These are phyloP conservation scores for Solanum chmielewskii DNA, from an alignment of 257 asterid genomes.

Conservation along the genomic window DNA sequence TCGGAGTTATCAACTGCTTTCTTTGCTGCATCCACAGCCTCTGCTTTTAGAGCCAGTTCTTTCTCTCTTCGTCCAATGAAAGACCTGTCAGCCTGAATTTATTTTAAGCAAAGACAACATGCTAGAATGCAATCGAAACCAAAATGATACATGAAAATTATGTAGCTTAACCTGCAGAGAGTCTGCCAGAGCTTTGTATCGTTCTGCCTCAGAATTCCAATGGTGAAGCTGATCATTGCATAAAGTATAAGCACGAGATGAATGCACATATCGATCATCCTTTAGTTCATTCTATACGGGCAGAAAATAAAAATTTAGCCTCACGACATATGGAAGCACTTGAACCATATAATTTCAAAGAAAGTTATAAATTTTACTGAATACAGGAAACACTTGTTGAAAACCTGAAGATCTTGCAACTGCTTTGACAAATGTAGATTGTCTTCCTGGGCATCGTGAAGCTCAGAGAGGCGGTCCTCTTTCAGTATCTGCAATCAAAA, in stretches of 20 bases:
- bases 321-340: neutral
- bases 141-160: neutral
- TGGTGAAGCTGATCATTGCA: conserved; percentile 83
- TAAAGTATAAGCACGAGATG: conserved; percentile 76
- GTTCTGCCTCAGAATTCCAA: conserved; percentile 85
- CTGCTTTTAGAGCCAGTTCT: conserved; percentile 53
- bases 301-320: conserved; percentile 1
- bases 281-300: conserved; percentile 56
- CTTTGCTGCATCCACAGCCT: conserved; percentile 59
- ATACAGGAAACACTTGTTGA: neutral
- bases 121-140: neutral
- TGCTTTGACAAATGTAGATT: conserved; percentile 62
- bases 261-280: conserved; percentile 55
- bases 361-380: neutral
- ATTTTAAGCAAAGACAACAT: conserved; percentile 20
- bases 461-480: conserved; percentile 83
- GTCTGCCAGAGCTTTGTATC: conserved; percentile 48
- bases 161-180: conserved; percentile 64
- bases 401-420: conserved; percentile 90
- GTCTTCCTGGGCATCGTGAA: conserved; percentile 82
- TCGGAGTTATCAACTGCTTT: conserved; percentile 45
- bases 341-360: neutral
- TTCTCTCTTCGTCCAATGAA: conserved; percentile 67
- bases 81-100: conserved; percentile 78
- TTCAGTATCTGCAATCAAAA: conserved; percentile 56